Evolutionary conservation across 805 yeast species (phyloP).

Genomic region (Clavispora vitiphila): DNA sequence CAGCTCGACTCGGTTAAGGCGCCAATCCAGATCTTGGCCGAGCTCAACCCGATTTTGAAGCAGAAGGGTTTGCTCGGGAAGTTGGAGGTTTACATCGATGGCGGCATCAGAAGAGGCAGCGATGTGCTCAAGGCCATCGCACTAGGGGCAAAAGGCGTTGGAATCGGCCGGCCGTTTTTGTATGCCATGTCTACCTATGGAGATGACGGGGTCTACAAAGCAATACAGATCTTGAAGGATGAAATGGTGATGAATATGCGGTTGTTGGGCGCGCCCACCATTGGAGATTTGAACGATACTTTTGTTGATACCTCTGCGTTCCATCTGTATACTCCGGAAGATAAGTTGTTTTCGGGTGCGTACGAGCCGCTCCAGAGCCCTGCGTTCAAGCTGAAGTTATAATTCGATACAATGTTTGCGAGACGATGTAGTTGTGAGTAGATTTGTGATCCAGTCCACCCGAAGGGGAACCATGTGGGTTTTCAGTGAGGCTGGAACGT

Average conservation of each 20-base stretch:
- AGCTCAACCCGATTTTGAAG: constrained; percentile 43
- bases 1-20: constrained; percentile 61
- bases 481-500: no score
- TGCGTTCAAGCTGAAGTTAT: constrained; percentile 34
- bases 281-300: constrained; percentile 47
- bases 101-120: constrained; percentile 73
- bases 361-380: constrained; percentile 56
- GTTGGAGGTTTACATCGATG: constrained; percentile 66
- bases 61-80: constrained; percentile 39
- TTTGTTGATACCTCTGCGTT: constrained; percentile 53
- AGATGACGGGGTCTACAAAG: constrained; percentile 62
- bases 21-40: constrained; percentile 57
- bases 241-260: constrained; percentile 66
- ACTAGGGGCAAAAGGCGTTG: constrained; percentile 72
- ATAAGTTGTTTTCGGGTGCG: constrained; percentile 47
- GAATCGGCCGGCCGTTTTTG: constrained; percentile 70
- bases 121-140: constrained; percentile 74
- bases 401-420: no score
- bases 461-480: no score
- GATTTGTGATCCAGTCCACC: no score
- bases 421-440: no score
- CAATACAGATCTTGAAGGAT: constrained; percentile 55
- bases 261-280: constrained; percentile 51
- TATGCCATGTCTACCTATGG: constrained; percentile 81
- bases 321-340: constrained; percentile 45